These are phyloP conservation scores for Prunus persica DNA, from an alignment of 306 rosid species.

Conservation along the genomic window DNA sequence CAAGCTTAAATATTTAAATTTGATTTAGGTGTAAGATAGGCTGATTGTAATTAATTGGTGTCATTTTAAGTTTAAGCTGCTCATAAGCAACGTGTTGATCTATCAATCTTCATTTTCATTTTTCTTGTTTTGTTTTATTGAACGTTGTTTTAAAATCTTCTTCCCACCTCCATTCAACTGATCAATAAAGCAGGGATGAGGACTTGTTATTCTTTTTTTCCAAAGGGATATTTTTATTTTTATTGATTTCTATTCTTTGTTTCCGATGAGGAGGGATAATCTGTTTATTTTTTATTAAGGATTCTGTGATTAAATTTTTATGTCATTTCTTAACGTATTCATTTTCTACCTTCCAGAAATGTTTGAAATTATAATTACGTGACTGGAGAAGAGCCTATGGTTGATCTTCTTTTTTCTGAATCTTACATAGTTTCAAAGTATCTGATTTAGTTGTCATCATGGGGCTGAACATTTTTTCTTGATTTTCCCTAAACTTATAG, in stretches of 20 bases:
- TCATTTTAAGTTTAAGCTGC: too few relatives aligned
- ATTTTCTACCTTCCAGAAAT: background rate
- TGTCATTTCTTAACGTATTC: background rate
- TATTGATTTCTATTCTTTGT: background rate
- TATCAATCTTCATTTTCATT: background rate
- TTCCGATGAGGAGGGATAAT: background rate
- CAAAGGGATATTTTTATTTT: background rate
- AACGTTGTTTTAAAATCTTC: background rate
- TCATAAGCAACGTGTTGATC: background rate
- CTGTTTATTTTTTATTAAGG: background rate
- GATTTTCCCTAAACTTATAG: too few relatives aligned
- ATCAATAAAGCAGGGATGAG: background rate
- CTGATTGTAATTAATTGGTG: background rate
- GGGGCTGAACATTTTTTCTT: too few relatives aligned
- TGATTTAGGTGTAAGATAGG: background rate
- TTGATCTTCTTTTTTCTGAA: background rate
- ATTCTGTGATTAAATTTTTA: background rate
- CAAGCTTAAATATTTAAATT: background rate
- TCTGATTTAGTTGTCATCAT: too few relatives aligned
- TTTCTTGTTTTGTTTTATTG: background rate
- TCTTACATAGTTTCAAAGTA: background rate
- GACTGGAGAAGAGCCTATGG: background rate
- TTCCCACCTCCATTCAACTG: background rate
- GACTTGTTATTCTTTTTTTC: background rate
- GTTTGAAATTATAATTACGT: background rate